Base-by-base conservation (phyloP, 2,329 filamentous ascomycete genomes). In the Paraphaeosphaeria minitans region DNA sequence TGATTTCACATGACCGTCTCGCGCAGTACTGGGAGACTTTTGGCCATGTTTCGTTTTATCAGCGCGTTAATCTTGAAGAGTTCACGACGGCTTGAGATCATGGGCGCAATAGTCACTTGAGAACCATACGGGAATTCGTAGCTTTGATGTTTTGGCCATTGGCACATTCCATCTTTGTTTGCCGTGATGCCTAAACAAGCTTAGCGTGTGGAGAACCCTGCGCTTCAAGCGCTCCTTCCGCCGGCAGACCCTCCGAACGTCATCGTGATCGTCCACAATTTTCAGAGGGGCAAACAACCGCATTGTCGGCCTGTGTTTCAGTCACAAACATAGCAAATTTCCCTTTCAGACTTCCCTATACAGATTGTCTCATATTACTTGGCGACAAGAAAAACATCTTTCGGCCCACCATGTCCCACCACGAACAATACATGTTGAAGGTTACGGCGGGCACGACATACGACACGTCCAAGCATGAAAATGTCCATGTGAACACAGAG, bases 361-460 rank as follows among this genome's bases (percentile, higher is more conserved):
- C 4, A 22, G 12, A 4, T 6, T 37, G 19, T 50, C 37, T 4
- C n/a, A 22, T n/a, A 50, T 3, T n/a, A 8, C 3, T 21, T 1
- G 14, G 10, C 31, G 19, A 9, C 19, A 22, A 39, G 24, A 13
- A 10, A n/a, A 24, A 24, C 2, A 14, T 12, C 24, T 13, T 43
- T 12, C 19, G 19, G n/a, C 24, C 42, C 13, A 57, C 37, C 1
- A 80, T 80, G 87, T 82, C 87, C 19, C 85, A 89, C 59, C 69
- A 76, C 64, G 68, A 73, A 57, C 89, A 91, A 66, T 97, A 95
- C 77, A 84, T 91, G 52, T 84, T 98, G 61, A 86, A 85, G 65
- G 89, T 97, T 56, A 96, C 92, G 0, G 92, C 92, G 1, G 94
- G 94, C 2, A 83, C 90, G 1, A 81, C 82, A 63, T 96, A 97